Percentiles rank a stretch among this genome's conserved stretches.
phyloP scores from a whole-genome alignment of 768 basidiomycete genomes.

The Mycena albidolilacea region DNA sequence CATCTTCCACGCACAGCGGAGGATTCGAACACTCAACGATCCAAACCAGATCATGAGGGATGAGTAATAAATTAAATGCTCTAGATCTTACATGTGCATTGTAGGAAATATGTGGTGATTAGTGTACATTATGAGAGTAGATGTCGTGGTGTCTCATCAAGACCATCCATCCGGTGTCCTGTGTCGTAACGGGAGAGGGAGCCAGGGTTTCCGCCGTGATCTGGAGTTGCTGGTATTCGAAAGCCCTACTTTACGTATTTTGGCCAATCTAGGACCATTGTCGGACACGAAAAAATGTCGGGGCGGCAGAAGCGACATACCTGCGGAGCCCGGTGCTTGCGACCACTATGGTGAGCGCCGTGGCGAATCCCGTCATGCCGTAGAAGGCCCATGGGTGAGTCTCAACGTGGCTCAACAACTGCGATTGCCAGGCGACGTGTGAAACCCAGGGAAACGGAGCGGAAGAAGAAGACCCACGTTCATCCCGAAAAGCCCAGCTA shows the following conservation, averaged over 20 bases:
- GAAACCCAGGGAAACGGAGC: constrained; percentile 23
- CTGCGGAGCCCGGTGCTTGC: constrained; percentile 78
- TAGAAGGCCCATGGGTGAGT: constrained; percentile 81
- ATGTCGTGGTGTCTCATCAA: constrained; percentile 39
- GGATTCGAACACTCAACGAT: constrained; percentile 1
- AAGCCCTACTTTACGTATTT: constrained; percentile 62
- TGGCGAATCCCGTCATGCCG: constrained; percentile 71
- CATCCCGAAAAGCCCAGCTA: constrained; percentile 97
- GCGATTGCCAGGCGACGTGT: constrained; percentile 29
- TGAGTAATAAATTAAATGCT: constrained; percentile 28
- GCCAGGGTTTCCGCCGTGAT: constrained; percentile 46
- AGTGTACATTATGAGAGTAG: constrained; percentile 18
- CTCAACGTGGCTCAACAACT: constrained; percentile 87
- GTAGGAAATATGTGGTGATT: constrained; percentile 5
- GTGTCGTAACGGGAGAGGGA: constrained; percentile 58
- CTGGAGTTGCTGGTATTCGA: constrained; percentile 45
- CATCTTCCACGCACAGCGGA: constrained; percentile 1
- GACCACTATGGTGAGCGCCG: constrained; percentile 71
- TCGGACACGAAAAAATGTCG: constrained; percentile 30
- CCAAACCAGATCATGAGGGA: constrained; percentile 20
- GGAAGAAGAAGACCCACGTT: constrained; percentile 73
- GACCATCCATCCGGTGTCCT: constrained; percentile 58
- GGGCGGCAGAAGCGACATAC: constrained; percentile 49
- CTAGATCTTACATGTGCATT: constrained; percentile 23
- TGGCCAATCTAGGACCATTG: constrained; percentile 49